Percentiles rank a stretch among this genome's conserved stretches.
Conservation (phyloP, 177 flowering plant genomes). For the Telopea speciosissima region DNA sequence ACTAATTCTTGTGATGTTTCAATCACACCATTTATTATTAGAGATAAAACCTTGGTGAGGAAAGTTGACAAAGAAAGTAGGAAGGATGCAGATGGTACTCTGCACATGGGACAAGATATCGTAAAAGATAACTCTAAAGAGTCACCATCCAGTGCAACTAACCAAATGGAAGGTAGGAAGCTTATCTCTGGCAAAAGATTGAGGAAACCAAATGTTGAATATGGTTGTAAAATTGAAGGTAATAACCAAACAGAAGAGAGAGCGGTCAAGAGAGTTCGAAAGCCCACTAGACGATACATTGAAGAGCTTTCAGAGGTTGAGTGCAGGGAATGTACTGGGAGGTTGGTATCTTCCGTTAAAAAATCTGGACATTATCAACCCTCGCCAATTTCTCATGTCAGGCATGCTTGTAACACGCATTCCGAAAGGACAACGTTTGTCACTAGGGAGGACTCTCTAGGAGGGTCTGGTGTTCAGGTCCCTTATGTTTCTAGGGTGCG, state of each 20-base stretch:
- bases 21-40: constrained; percentile 48
- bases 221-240: constrained; percentile 33
- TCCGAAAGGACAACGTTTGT: constrained; percentile 34
- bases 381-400: constrained; percentile 23
- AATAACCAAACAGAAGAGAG: constrained; percentile 31
- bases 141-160: constrained; percentile 14
- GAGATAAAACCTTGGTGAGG: constrained; percentile 42
- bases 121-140: constrained; percentile 20
- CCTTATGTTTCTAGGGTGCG: constrained; percentile 76
- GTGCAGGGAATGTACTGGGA: constrained; percentile 41
- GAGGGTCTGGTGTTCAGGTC: constrained; percentile 76
- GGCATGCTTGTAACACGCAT: constrained; percentile 25
- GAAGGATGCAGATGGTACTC: constrained; percentile 17
- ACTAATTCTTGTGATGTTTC: constrained; percentile 82
- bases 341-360: constrained; percentile 31
- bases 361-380: constrained; percentile 22
- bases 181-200: constrained; percentile 27
- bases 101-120: constrained; percentile 12
- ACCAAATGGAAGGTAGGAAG: constrained; percentile 21
- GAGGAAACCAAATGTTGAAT: constrained; percentile 20
- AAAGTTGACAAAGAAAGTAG: constrained; percentile 29
- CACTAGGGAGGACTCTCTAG: constrained; percentile 64
- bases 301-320: constrained; percentile 90
- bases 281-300: constrained; percentile 89
- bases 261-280: constrained; percentile 71